These are phyloP conservation scores for Fusarium stilboides DNA, from an alignment of 2,329 filamentous ascomycete species.

Conservation along the genomic window DNA sequence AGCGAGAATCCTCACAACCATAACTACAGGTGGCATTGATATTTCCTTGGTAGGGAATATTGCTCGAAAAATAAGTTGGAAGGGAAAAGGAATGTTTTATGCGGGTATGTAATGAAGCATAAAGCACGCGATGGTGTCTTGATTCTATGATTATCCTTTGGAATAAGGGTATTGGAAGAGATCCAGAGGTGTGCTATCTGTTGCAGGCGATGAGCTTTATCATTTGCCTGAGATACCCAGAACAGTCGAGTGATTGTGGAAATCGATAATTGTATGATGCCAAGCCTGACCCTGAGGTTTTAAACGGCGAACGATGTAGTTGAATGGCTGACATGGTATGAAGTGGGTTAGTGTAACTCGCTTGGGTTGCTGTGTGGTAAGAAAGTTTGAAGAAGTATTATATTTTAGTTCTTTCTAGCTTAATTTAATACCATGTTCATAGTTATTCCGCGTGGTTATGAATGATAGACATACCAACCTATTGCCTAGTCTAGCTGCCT, in stretches of 20 bases:
- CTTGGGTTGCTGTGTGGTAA: neutral
- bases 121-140: constrained; percentile 5
- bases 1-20: constrained; percentile 30
- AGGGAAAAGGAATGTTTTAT: neutral
- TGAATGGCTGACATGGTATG: neutral
- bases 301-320: too few species aligned
- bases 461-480: neutral
- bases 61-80: neutral
- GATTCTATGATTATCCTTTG: neutral
- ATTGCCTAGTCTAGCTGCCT: too few species aligned
- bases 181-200: constrained; percentile 3
- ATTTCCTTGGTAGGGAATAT: neutral
- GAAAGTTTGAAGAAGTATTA: too few species aligned
- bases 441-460: neutral
- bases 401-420: too few species aligned
- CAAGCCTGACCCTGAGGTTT: neutral
- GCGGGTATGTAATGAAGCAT: constrained; percentile 2
- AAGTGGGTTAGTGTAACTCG: neutral
- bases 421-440: too few species aligned
- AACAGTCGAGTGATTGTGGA: constrained; percentile 19
- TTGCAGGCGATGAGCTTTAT: constrained; percentile 15
- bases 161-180: neutral
- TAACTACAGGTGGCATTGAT: constrained; percentile 26
- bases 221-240: constrained; percentile 32
- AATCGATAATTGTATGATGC: constrained; percentile 3